Evolutionary conservation across 495 filamentous ascomycete species (phyloP).

Genomic region (Neurospora discreta): DNA sequence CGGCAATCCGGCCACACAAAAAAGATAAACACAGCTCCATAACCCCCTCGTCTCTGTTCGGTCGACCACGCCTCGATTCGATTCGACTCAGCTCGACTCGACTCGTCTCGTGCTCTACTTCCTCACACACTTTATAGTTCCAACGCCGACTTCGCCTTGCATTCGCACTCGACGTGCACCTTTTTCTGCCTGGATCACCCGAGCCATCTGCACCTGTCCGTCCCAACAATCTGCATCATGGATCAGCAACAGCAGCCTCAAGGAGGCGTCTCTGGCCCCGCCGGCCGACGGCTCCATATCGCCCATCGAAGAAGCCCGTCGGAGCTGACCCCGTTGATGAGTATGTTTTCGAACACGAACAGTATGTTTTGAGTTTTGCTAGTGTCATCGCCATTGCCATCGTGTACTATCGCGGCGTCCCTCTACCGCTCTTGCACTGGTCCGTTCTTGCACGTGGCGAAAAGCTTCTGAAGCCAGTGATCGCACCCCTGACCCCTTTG

Average conservation of each 20-base stretch:
- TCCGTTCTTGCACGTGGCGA: not conserved
- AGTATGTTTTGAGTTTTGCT: conserved; percentile 31
- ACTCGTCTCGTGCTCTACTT: not conserved
- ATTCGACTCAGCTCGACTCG: not conserved
- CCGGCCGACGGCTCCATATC: conserved; percentile 89
- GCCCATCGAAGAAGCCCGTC: conserved; percentile 95
- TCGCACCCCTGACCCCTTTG: not conserved
- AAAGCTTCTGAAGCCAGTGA: not conserved
- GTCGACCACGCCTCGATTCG: conserved; percentile 1
- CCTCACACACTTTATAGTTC: not conserved
- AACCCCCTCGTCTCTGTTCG: conserved; percentile 3
- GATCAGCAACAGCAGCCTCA: conserved; percentile 60
- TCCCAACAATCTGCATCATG: conserved; percentile 37
- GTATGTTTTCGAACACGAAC: conserved; percentile 57
- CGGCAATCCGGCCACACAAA: not conserved
- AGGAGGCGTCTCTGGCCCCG: conserved; percentile 67
- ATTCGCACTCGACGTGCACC: conserved; percentile 43
- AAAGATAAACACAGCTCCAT: not conserved
- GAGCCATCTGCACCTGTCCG: not conserved
- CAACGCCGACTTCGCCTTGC: conserved; percentile 1
- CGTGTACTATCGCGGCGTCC: not conserved
- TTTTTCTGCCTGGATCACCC: conserved; percentile 3
- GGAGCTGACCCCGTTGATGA: conserved; percentile 96
- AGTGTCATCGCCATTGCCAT: not conserved
- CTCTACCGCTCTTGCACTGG: not conserved